Base-by-base conservation (phyloP, 2,329 filamentous ascomycete species). In the Orbilia blumenaviensis region DNA sequence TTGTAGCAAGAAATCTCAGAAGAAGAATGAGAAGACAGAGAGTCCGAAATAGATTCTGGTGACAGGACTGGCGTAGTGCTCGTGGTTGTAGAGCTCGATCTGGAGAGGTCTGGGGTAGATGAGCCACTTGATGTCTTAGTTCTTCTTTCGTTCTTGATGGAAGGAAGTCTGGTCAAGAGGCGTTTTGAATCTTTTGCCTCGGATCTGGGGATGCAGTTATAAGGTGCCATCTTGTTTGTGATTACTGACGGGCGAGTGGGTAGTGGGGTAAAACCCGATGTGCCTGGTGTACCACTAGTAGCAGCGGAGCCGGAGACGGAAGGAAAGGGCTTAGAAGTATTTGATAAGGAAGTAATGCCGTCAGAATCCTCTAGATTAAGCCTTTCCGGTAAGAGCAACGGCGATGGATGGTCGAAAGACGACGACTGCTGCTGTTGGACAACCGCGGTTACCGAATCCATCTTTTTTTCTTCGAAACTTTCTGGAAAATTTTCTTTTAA, bases 171-270 rank as follows among this genome's bases (percentile, higher is more conserved):
- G 48, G 64, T 69, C 16, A 76, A 68, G 21, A 76, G 41, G 23
- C 72, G 72, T 69, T 23, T 64, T 25, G 52, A 29, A 29, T 76
- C 72, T 41, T 18, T 76, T 14, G 21, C 58, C 41, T 76, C 72
- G 32, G 23, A 27, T 48, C 48, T 68, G 58, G 32, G 46, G 56
- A 76, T 61, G 32, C 64, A 76, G n/a, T 76, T 76, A 63, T 64
- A 76, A 32, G 72, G 58, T 25, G 64, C 66, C 72, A 76, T 76
- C 48, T 76, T 76, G 58, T 76, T 76, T 64, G 72, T 76, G 60
- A 76, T 69, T 52, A 69, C 72, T 50, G 72, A 76, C 42, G 72
- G 72, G 7, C 72, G 72, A 46, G 38, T 52, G 27, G 72, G 72
- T 52, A 76, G 58, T 62, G 64, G 64, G 64, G 72, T 76, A 54